A percentile compares a stretch with the other conserved stretches of the same genome.
These are phyloP conservation scores for Backusella sp. DNA, from an alignment of 192 early-diverging fungal genomes.

Conservation along the genomic window DNA sequence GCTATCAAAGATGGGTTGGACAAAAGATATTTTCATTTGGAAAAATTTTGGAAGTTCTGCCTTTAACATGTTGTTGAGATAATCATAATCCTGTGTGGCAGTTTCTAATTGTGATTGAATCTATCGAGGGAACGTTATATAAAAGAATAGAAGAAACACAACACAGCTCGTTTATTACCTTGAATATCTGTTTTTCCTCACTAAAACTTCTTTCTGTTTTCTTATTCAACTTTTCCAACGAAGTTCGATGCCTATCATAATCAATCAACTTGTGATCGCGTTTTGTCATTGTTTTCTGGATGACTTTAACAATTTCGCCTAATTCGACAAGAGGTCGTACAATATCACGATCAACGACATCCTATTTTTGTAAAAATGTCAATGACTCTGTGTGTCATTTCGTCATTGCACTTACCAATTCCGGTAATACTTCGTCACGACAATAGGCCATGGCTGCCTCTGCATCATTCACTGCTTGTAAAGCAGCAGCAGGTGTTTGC, in stretches of 20 bases:
- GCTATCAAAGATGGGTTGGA: conserved; percentile 84
- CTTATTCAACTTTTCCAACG: conserved; percentile 74
- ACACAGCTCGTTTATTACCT: conserved; percentile 36
- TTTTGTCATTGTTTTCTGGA: conserved; percentile 85
- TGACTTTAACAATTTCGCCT: conserved; percentile 66
- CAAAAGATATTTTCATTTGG: conserved; percentile 64
- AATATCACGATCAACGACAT: conserved; percentile 73
- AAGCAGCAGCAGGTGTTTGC: conserved; percentile 40
- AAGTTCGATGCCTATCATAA: conserved; percentile 80
- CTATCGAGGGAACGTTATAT: conserved; percentile 9
- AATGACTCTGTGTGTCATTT: background rate
- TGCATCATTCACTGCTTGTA: conserved; percentile 53
- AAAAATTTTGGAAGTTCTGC: conserved; percentile 78
- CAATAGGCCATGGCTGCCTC: conserved; percentile 44
- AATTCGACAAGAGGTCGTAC: conserved; percentile 77
- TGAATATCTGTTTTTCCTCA: conserved; percentile 68
- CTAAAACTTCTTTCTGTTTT: conserved; percentile 62
- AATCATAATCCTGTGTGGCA: conserved; percentile 83
- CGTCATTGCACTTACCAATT: conserved; percentile 47
- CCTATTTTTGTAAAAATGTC: conserved; percentile 32
- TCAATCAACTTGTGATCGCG: conserved; percentile 90
- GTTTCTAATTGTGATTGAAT: conserved; percentile 72
- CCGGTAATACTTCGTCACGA: conserved; percentile 58
- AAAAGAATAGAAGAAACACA: background rate
- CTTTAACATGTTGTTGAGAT: conserved; percentile 79